Base-by-base conservation (phyloP, 2,329 filamentous ascomycete species). In the Aspergillus ruber region DNA sequence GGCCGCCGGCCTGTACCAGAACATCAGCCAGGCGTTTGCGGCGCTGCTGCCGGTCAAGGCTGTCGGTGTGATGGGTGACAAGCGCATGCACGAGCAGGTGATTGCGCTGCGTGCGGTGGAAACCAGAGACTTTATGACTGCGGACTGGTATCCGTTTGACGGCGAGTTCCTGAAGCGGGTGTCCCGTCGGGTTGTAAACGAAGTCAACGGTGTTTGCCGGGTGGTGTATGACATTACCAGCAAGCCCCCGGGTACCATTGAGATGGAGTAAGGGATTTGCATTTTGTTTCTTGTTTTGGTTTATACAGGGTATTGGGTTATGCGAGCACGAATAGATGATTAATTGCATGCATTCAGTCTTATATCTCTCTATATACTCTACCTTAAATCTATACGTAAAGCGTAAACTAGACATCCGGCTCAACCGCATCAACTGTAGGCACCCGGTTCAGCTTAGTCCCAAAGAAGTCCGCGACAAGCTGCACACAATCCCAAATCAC, bases 61-160 rank as follows among this genome's bases (percentile, higher is more conserved):
- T 1, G 84, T 87, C 41, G 67, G 67, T 54, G 67, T 70, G 13
- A 65, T 70, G 55, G 83, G 86, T 6, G 86, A 90, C 64, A 81
- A 84, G 72, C 72, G 85, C 27, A 79, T 86, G 33, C 78, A 84
- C 57, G 79, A 77, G 44, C 76, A 84, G 56, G 76, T 84, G 42
- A 79, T 85, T 59, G 74, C 78, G 41, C 65, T 85, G 33, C 69
- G 83, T 49, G 83, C 82, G 2, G 81, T 85, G 3, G 74, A 79
- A 59, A 85, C 66, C 12, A 75, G 72, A 3, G 82, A 88, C 56
- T 87, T 88, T 66, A 90, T 90, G 86, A 87, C 80, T 1, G 85
- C 85, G 20, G 79, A 88, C 63, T 79, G 81, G 49, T 89, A 79
- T 66, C 75, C 81, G 36, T 88, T 88, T 59, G 72, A 79, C 44